Evolutionary conservation across 1,284 basidiomycete species (phyloP), one percentile per base, ranked within the genome.

Genomic region (Ustilago crameri): DNA sequence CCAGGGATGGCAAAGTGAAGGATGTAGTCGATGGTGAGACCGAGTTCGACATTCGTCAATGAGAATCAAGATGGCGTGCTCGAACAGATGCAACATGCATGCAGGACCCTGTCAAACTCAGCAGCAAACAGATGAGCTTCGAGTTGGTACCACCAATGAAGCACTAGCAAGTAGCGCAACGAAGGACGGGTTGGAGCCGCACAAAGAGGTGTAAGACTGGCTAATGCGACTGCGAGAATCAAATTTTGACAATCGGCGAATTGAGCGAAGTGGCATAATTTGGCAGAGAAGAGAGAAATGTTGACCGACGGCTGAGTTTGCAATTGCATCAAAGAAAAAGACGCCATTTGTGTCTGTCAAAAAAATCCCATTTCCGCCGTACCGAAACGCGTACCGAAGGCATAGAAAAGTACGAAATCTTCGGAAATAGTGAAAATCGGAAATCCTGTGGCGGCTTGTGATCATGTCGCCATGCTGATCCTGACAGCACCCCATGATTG

Each of bases 251-350:
- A 46, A 50, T 37, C 58, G 58, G 51, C 58, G 58, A 61, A 50
- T 54, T 40, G 20, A 46, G 58, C 58, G 51, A 53, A 45, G 15
- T 3, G 50, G 9, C 2, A 26, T 14, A 26, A 51, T 18, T 35
- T 23, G n/a, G 30, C 9, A 37, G 7, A 30, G 30, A 49, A n/a
- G n/a, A n/a, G n/a, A n/a, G n/a, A n/a, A n/a, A n/a, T n/a, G 47
- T 54, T 61, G 59, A 51, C 51, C 59, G 59, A 54, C 48, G 59
- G 51, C 41, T 53, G 44, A 32, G n/a, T 20, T 42, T 51, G 17
- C 23, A 43, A 26, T 50, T 17, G 9, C 15, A 30, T 30, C 30
- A 30, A 30, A 30, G 7, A 38, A 15, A 38, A 38, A 38, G 37
- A 38, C 37, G 37, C 37, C 12, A 38, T 38, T 38, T 38, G 7